Conservation (phyloP, 2,329 filamentous ascomycete species). For the Cordyceps cicadae region DNA sequence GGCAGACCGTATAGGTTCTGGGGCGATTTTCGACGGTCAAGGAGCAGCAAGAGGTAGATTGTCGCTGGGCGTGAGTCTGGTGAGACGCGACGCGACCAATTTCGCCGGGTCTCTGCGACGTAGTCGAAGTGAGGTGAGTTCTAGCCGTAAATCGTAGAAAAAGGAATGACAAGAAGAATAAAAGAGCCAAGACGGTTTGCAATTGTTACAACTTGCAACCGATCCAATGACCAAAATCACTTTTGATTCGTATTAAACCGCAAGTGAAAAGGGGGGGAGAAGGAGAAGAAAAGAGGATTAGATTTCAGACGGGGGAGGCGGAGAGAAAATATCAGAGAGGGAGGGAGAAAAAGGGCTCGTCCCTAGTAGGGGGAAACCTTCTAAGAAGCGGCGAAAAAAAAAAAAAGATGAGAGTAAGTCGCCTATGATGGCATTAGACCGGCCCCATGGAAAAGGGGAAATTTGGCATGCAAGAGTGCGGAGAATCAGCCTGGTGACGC, state of each 20-base stretch:
- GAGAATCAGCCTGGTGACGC: not conserved
- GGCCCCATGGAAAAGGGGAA: conserved; percentile 27
- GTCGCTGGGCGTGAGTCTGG: not conserved
- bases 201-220: not conserved
- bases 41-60: not conserved
- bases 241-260: not conserved
- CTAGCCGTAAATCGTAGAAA: conserved; percentile 5
- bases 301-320: conserved; percentile 18
- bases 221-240: not conserved
- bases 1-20: conserved; percentile 10
- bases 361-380: not conserved
- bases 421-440: conserved; percentile 7
- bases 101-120: not conserved
- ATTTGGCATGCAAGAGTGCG: conserved; percentile 20
- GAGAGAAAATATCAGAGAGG: conserved; percentile 19
- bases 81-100: conserved; percentile 5
- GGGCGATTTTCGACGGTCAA: not conserved
- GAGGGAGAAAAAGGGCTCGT: conserved; percentile 8
- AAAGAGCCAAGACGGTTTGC: conserved; percentile 1
- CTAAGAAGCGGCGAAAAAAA: conserved; percentile 11
- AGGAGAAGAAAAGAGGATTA: conserved; percentile 15
- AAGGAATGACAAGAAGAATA: conserved; percentile 28
- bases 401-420: not conserved
- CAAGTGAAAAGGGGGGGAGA: conserved; percentile 8
- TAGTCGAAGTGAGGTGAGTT: not conserved